Percentiles rank a stretch among this genome's conserved stretches.
These are phyloP conservation scores for Exophiala spinifera DNA, from an alignment of 2,329 filamentous ascomycete genomes.

Conservation along the genomic window DNA sequence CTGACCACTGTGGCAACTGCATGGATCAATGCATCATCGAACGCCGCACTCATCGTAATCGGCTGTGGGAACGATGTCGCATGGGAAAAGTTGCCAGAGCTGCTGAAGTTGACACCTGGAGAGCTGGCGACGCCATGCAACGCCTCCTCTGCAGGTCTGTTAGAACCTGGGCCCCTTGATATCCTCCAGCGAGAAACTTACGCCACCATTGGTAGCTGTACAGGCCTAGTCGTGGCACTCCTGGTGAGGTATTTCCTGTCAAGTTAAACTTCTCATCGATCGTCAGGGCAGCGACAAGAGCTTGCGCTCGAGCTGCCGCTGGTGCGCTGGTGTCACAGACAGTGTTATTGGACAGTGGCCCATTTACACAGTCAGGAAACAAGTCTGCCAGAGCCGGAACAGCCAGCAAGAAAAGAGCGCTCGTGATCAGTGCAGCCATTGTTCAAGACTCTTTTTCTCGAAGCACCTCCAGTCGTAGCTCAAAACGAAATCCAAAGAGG, in stretches of 20 bases:
- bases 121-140: slow-evolving; percentile 59
- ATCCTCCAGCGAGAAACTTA: not conserved
- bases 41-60: slow-evolving; percentile 60
- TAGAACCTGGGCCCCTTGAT: not conserved
- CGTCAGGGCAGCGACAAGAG: slow-evolving; percentile 51
- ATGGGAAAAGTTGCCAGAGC: slow-evolving; percentile 53
- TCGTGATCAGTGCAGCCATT: slow-evolving; percentile 12
- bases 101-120: slow-evolving; percentile 56
- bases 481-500: not conserved
- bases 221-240: slow-evolving; percentile 55
- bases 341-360: slow-evolving; percentile 48
- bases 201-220: slow-evolving; percentile 49
- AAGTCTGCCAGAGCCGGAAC: slow-evolving; percentile 11
- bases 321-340: slow-evolving; percentile 50
- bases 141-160: slow-evolving; percentile 34
- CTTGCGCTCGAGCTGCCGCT: slow-evolving; percentile 42
- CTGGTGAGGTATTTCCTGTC: slow-evolving; percentile 48
- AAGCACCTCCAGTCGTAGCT: not conserved
- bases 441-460: not conserved
- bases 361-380: slow-evolving; percentile 50
- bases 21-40: slow-evolving; percentile 61
- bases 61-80: slow-evolving; percentile 66
- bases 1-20: slow-evolving; percentile 53
- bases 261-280: slow-evolving; percentile 56
- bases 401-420: slow-evolving; percentile 10